phyloP scores from a whole-genome alignment of 2,329 filamentous ascomycete species.

The Neofusicoccum sp. region DNA sequence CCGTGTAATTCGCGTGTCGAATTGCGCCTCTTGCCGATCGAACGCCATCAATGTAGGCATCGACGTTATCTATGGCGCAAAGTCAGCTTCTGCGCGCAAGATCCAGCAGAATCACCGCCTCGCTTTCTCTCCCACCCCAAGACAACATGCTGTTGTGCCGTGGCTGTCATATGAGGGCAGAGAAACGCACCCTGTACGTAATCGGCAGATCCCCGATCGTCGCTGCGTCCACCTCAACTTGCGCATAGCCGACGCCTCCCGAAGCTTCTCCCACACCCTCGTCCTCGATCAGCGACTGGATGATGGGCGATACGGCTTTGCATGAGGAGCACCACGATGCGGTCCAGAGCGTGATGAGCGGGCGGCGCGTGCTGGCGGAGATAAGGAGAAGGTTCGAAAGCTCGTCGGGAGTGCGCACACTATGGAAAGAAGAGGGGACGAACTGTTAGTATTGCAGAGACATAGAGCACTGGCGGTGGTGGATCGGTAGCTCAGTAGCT shows the following conservation, averaged over 20 bases:
- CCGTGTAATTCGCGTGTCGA: conserved; percentile 44
- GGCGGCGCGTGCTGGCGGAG: conserved; percentile 43
- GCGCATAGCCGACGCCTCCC: conserved; percentile 48
- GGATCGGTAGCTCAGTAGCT: too few relatives aligned
- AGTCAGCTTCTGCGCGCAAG: too few relatives aligned
- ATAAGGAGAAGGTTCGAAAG: conserved; percentile 49
- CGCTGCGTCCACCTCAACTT: conserved; percentile 49
- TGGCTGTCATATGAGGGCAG: not conserved
- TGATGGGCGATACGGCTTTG: conserved; percentile 42
- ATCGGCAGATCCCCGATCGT: conserved; percentile 43
- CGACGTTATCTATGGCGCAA: conserved; percentile 38
- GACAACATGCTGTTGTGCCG: not conserved
- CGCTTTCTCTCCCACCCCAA: not conserved
- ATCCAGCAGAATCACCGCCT: conserved; percentile 10
- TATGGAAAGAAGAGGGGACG: not conserved
- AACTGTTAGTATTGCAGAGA: not conserved
- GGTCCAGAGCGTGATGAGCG: conserved; percentile 51
- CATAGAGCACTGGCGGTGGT: not conserved
- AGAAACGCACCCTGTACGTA: conserved; percentile 43
- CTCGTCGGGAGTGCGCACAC: conserved; percentile 47
- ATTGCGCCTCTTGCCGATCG: conserved; percentile 49
- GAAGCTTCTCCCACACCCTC: conserved; percentile 45
- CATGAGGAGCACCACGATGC: conserved; percentile 49
- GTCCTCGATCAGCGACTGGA: conserved; percentile 43
- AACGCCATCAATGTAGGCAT: conserved; percentile 53